Evolutionary conservation across 148 eudicot genomes (phyloP), one percentile per base, ranked within the genome.

Genomic region (Diospyros kaki): DNA sequence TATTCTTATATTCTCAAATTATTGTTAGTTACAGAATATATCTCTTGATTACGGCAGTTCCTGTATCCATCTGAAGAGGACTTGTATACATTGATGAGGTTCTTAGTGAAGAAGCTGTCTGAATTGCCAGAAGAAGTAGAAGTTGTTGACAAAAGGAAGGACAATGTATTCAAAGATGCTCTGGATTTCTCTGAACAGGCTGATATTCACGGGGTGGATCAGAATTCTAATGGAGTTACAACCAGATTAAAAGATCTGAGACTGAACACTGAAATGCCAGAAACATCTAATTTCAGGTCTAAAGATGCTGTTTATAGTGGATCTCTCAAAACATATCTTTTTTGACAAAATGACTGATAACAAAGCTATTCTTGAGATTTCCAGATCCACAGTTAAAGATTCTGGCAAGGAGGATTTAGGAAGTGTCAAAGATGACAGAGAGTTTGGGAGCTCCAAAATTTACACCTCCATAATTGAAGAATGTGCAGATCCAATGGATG

Each of bases 61-160:
- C 80, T 83, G 64, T 83, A 88, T 75, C 90, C 89, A 56, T 83
- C 92, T 17, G 87, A 90, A 83, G 89, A 88, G 63, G 84, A 85
- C 81, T 73, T 81, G 75, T 81, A 84, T 69, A 85, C 83, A 74
- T 80, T 85, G 84, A 82, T 82, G 74, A 76, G 86, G 55, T 85
- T 88, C 83, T 85, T 85, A 71, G 86, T 82, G 64, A 84, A 72
- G 78, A 85, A 75, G 85, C 88, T 85, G n/a, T 87, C 89, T 78
- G 82, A 76, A 77, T 81, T 81, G 56, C 78, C 76, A 11, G 76
- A 78, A 81, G 73, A 76, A 77, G 70, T 60, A 61, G 74, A 69
- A 68, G 60, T 67, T 67, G 67, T 73, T 68, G 71, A 71, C 7
- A 59, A 59, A 64, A 64, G 11, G 13, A 61, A 65, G 9, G 77